Evolutionary conservation across 345 rosid genomes (phyloP).

Genomic region (Sapria himalayana): DNA sequence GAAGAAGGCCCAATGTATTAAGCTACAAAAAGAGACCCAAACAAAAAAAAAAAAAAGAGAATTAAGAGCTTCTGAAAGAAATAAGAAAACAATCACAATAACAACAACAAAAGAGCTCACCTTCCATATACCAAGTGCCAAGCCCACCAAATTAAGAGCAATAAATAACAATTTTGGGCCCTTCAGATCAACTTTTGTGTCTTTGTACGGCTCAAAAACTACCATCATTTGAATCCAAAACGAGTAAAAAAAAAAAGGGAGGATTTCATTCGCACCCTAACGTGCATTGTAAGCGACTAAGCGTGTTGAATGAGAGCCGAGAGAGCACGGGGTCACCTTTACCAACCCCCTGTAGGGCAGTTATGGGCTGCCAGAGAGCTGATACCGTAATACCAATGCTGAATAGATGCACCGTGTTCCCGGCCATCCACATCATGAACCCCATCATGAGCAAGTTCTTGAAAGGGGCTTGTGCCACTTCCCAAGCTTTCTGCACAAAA

Average conservation of each 20-base stretch:
- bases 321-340: too few species aligned
- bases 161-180: conserved; percentile 79
- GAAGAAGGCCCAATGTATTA: conserved; percentile 90
- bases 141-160: conserved; percentile 82
- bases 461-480: conserved; percentile 94
- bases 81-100: too few species aligned
- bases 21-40: conserved; percentile 34
- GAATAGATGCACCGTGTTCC: conserved; percentile 92
- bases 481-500: conserved; percentile 88
- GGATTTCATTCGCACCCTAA: too few species aligned
- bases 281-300: too few species aligned
- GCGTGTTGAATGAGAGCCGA: too few species aligned
- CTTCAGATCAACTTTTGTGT: conserved; percentile 69
- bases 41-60: background rate
- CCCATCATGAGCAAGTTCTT: conserved; percentile 99
- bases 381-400: conserved; percentile 97
- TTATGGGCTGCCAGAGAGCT: conserved; percentile 96
- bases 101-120: conserved; percentile 28
- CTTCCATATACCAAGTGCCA: conserved; percentile 97
- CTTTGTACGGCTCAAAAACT: conserved; percentile 99
- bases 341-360: conserved; percentile 93
- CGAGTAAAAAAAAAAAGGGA: too few species aligned
- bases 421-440: conserved; percentile 99
- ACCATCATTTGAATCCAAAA: too few species aligned
- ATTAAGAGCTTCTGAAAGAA: background rate